Conservation (phyloP, 2,329 filamentous ascomycete genomes). For the Pseudogymnoascus sp. region DNA sequence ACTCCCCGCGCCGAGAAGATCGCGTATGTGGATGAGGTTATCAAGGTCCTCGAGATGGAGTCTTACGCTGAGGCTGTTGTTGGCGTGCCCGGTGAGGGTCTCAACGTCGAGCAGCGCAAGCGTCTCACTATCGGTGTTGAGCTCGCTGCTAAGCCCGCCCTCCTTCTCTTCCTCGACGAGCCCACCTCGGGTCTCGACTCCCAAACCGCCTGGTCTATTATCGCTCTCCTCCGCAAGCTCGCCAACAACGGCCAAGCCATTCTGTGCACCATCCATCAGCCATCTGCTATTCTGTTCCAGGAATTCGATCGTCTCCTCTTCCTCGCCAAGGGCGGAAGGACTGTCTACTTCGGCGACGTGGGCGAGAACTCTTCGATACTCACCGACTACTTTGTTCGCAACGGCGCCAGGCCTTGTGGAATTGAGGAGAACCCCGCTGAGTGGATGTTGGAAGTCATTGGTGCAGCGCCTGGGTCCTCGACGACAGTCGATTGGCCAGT, state of each 20-base stretch:
- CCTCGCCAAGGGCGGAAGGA: slow-evolving; percentile 64
- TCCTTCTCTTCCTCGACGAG: slow-evolving; percentile 89
- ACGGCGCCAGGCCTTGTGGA: slow-evolving; percentile 58
- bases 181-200: slow-evolving; percentile 90
- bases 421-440: slow-evolving; percentile 69
- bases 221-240: slow-evolving; percentile 79
- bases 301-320: slow-evolving; percentile 78
- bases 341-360: slow-evolving; percentile 75
- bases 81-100: slow-evolving; percentile 80
- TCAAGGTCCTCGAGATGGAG: slow-evolving; percentile 83
- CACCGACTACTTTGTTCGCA: slow-evolving; percentile 67
- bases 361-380: slow-evolving; percentile 61
- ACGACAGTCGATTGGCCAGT: slow-evolving; percentile 54
- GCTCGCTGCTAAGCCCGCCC: slow-evolving; percentile 79
- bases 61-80: slow-evolving; percentile 85
- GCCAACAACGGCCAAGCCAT: slow-evolving; percentile 85
- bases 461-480: slow-evolving; percentile 49
- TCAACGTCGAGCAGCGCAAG: slow-evolving; percentile 62
- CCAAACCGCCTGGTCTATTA: slow-evolving; percentile 88
- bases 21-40: slow-evolving; percentile 82
- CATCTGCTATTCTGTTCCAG: slow-evolving; percentile 91
- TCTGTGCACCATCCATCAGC: slow-evolving; percentile 95
- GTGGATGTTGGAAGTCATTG: slow-evolving; percentile 61
- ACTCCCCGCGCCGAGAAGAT: slow-evolving; percentile 70
- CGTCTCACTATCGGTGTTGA: slow-evolving; percentile 91